A percentile compares a stretch with the other conserved stretches of the same genome.
phyloP scores from a whole-genome alignment of 164 flowering plant species.

The Vitis cinerea region DNA sequence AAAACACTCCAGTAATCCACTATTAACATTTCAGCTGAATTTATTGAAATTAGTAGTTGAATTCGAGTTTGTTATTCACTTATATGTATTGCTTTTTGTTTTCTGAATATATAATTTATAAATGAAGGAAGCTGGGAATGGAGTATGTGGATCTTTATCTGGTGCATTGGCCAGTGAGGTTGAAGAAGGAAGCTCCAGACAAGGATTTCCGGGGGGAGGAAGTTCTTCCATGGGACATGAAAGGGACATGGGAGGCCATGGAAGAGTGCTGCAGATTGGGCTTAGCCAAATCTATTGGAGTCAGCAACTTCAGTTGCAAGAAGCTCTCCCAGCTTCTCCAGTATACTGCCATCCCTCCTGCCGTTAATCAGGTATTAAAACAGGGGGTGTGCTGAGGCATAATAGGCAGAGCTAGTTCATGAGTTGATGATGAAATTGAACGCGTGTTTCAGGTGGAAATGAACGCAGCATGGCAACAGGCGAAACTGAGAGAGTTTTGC shows the following conservation, averaged over 20 bases:
- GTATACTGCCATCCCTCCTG: constrained; percentile 26
- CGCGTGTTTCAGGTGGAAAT: constrained; percentile 27
- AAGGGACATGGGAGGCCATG: constrained; percentile 35
- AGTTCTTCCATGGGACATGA: constrained; percentile 18
- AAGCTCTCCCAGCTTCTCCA: constrained; percentile 12
- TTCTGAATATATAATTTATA: no score
- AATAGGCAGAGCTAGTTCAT: no score
- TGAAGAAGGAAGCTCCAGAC: constrained; percentile 5
- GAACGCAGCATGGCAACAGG: constrained; percentile 31
- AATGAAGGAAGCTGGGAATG: constrained; percentile 18
- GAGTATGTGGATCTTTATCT: constrained; percentile 32
- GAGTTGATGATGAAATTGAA: no score
- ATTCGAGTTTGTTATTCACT: no score
- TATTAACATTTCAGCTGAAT: no score
- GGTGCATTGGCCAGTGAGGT: constrained; percentile 28
- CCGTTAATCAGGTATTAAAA: constrained; percentile 27
- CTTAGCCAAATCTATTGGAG: constrained; percentile 28
- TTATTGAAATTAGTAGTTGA: no score
- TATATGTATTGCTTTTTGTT: no score
- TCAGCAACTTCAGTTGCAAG: constrained; percentile 23
- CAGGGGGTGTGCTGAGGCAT: no score
- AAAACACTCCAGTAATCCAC: constrained; percentile 24
- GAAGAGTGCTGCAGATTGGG: constrained; percentile 30
- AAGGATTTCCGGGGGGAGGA: neutral
- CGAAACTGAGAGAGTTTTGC: constrained; percentile 23